Evolutionary conservation across 495 filamentous ascomycete genomes (phyloP).

Genomic region (Staphylotrichum longicolle): DNA sequence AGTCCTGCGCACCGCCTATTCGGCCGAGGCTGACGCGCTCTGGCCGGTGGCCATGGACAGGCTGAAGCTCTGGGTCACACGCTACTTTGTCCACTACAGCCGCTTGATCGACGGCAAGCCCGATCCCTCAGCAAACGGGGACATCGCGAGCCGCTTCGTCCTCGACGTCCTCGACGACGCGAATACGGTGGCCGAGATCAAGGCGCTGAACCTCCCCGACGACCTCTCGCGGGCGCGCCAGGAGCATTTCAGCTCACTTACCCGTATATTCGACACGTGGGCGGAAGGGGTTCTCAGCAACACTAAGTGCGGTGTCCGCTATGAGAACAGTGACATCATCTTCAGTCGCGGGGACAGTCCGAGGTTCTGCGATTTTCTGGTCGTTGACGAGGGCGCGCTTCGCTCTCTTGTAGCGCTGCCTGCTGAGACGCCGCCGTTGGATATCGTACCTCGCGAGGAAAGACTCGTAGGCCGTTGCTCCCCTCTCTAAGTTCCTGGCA

Average conservation of each 20-base stretch:
- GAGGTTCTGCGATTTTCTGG: background rate
- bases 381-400: background rate
- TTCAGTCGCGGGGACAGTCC: background rate
- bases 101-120: background rate
- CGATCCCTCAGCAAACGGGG: background rate
- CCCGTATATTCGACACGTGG: background rate
- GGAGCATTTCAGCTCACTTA: background rate
- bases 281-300: background rate
- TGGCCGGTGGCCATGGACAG: background rate
- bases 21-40: background rate
- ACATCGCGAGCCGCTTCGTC: background rate
- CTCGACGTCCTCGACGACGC: background rate
- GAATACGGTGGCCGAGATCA: background rate
- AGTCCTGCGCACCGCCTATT: background rate
- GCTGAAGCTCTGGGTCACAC: background rate
- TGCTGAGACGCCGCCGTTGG: background rate
- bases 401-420: background rate
- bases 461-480: background rate
- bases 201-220: background rate
- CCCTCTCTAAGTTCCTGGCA: background rate
- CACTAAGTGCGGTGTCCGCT: background rate
- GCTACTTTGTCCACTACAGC: background rate
- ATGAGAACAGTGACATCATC: background rate
- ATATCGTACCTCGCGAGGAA: background rate
- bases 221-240: background rate